Conservation (phyloP, 176 grass and related monocot genomes). For the Raddia distichophylla region DNA sequence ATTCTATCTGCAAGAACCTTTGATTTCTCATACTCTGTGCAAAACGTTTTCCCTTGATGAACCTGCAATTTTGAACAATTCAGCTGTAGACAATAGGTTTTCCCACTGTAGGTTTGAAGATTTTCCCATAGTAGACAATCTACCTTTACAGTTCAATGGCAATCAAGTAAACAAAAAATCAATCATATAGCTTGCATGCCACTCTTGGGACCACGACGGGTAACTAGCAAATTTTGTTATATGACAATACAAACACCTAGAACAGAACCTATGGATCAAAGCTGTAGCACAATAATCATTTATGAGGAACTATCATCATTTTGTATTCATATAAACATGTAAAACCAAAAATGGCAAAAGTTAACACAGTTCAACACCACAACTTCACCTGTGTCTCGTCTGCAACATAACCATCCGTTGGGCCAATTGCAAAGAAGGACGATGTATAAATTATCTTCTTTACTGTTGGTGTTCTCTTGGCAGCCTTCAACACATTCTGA, state of each 20-base stretch:
- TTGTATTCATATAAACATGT: neutral
- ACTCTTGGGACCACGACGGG: neutral
- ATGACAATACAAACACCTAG: neutral
- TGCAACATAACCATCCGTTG: constrained; percentile 74
- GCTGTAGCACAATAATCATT: neutral
- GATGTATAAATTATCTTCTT: constrained; percentile 91
- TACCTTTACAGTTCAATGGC: neutral
- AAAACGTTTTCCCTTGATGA: constrained; percentile 77
- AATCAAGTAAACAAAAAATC: constrained; percentile 3
- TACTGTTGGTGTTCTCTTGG: constrained; percentile 60
- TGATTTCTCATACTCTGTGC: constrained; percentile 97
- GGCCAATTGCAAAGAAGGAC: constrained; percentile 78
- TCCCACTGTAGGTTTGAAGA: no score
- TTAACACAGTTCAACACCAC: neutral
- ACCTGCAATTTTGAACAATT: constrained; percentile 55
- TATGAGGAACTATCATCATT: neutral
- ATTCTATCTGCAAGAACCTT: constrained; percentile 78
- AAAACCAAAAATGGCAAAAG: neutral
- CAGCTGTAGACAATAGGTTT: neutral
- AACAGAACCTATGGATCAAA: neutral
- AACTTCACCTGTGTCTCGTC: constrained; percentile 81
- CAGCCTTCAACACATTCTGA: constrained; percentile 73
- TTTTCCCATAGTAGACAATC: neutral
- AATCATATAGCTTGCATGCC: neutral
- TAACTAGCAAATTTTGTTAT: neutral